A percentile compares a stretch with the other conserved stretches of the same genome.
Conservation (phyloP, 345 rosid genomes). For the Salix suchowensis region DNA sequence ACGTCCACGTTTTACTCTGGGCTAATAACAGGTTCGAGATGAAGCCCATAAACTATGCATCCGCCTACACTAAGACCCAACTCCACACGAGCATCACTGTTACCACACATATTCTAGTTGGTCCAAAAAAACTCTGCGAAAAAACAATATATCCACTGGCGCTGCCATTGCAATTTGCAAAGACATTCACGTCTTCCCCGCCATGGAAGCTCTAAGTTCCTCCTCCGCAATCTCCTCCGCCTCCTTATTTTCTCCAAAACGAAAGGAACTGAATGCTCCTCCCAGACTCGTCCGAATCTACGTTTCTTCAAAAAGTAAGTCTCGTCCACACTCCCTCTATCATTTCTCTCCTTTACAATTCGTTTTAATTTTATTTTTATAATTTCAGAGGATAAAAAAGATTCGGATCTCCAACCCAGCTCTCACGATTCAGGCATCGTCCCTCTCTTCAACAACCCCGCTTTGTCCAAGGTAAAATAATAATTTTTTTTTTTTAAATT, state of each 20-base stretch:
- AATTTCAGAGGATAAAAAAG: constrained; percentile 42
- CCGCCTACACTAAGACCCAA: too few species aligned
- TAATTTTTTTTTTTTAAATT: neutral
- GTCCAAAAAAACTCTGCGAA: neutral
- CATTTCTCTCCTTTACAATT: neutral
- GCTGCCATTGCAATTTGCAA: neutral
- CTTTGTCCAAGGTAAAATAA: constrained; percentile 48
- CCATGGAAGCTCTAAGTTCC: constrained; percentile 65
- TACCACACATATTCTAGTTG: neutral
- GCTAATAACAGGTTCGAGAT: too few species aligned
- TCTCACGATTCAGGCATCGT: constrained; percentile 56
- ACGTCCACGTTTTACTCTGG: too few species aligned
- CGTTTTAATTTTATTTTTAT: neutral
- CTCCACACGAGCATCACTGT: too few species aligned
- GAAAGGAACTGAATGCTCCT: constrained; percentile 25
- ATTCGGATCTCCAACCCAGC: constrained; percentile 51
- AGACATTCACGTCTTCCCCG: neutral
- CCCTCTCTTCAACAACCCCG: constrained; percentile 48
- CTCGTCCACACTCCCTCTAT: neutral
- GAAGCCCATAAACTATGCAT: too few species aligned
- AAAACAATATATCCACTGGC: neutral
- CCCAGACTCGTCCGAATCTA: constrained; percentile 38
- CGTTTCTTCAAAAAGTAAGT: constrained; percentile 52
- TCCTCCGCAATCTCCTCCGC: constrained; percentile 44
- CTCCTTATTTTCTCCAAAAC: constrained; percentile 54